Conservation (phyloP, 192 early-diverging fungal genomes). For the Coemansia sp. region DNA sequence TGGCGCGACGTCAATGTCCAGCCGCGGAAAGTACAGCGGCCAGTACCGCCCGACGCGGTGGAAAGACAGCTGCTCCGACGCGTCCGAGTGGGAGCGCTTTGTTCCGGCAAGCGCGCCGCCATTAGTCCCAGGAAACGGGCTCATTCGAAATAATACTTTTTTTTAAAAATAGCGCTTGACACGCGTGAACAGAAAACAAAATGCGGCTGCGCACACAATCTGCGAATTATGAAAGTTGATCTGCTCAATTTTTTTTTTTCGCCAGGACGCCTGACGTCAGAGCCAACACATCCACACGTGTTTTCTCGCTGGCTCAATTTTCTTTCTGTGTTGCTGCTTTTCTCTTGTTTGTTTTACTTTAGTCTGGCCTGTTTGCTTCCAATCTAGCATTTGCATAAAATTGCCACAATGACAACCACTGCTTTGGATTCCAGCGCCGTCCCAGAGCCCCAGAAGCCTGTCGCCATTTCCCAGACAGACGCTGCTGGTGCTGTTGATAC, state of each 20-base stretch:
- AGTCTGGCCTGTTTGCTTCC: neutral
- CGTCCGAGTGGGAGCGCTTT: slow-evolving; percentile 14
- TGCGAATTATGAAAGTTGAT: neutral
- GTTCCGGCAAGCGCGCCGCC: slow-evolving; percentile 3
- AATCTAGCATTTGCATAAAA: neutral
- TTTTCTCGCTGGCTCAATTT: neutral
- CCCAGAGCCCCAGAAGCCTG: neutral
- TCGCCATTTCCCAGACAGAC: neutral
- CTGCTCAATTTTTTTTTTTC: neutral
- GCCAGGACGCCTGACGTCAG: neutral
- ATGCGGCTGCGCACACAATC: neutral
- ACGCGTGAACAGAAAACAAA: neutral
- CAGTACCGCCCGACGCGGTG: slow-evolving; percentile 39
- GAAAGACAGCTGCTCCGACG: slow-evolving; percentile 11
- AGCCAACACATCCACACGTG: neutral
- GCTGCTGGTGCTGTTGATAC: neutral
- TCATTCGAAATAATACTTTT: neutral
- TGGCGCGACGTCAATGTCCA: slow-evolving; percentile 13
- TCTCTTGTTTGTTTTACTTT: neutral
- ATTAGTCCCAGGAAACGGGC: neutral
- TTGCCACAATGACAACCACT: neutral
- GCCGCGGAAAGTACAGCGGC: slow-evolving; percentile 47
- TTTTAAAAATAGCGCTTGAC: neutral
- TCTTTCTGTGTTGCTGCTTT: neutral
- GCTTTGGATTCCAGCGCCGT: neutral